phyloP scores from a whole-genome alignment of 371 early-diverging fungal genomes.

The Actinomucor elegans region DNA sequence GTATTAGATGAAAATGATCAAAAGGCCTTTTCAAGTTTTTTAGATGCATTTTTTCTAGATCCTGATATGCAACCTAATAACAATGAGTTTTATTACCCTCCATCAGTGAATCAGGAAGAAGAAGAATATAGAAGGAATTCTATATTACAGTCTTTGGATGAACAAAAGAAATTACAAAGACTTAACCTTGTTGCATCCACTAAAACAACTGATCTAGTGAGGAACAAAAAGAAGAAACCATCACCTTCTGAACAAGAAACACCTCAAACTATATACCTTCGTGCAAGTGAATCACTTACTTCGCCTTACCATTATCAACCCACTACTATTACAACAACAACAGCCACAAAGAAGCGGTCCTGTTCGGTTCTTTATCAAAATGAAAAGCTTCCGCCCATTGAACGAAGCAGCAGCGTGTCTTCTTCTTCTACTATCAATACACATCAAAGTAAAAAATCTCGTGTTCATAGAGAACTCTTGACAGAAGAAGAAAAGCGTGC shows the following conservation, averaged over 20 bases:
- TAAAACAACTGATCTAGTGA: background rate
- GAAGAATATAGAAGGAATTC: constrained; percentile 34
- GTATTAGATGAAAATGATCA: constrained; percentile 49
- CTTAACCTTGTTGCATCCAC: constrained; percentile 13
- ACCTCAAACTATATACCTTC: constrained; percentile 19
- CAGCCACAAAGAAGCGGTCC: background rate
- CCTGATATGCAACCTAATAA: constrained; percentile 17
- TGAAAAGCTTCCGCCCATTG: background rate
- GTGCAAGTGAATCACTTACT: constrained; percentile 23
- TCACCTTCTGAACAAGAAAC: background rate
- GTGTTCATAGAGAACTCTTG: constrained; percentile 58
- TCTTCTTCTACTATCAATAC: background rate
- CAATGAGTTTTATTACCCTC: background rate
- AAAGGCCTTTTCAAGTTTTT: constrained; percentile 39
- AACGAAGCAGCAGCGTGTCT: background rate
- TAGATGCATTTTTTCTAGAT: constrained; percentile 47
- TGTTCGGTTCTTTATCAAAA: too few relatives aligned
- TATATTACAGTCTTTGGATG: constrained; percentile 34
- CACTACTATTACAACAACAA: background rate
- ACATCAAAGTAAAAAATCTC: background rate
- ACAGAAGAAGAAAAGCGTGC: constrained; percentile 86
- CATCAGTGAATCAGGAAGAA: constrained; percentile 16
- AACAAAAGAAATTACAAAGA: constrained; percentile 29
- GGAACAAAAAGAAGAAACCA: constrained; percentile 1
- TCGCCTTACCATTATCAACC: constrained; percentile 5